These are phyloP conservation scores for Vitis riparia DNA, from an alignment of 164 flowering plant species.

Conservation along the genomic window DNA sequence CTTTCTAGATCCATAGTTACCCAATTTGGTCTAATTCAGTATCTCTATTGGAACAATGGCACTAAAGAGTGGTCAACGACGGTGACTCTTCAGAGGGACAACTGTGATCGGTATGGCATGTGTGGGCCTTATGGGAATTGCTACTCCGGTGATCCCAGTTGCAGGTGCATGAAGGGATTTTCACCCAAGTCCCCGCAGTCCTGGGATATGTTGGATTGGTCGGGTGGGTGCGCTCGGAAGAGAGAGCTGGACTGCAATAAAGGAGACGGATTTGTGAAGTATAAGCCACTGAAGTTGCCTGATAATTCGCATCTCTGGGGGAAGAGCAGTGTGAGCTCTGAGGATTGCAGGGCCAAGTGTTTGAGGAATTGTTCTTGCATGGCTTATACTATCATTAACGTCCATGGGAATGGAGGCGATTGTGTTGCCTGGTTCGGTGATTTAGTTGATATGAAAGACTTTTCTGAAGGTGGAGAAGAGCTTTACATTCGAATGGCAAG, in stretches of 20 bases:
- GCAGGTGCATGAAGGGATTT: conserved; percentile 23
- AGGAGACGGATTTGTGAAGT: conserved; percentile 20
- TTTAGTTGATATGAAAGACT: conserved; percentile 13
- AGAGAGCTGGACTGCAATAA: neutral
- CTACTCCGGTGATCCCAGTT: neutral
- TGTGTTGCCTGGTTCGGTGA: conserved; percentile 23
- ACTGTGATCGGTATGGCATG: conserved; percentile 15
- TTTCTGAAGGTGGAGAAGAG: conserved; percentile 2
- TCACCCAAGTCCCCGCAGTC: neutral
- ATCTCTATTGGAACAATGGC: conserved; percentile 10
- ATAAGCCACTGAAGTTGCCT: conserved; percentile 14
- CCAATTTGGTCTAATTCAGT: conserved; percentile 9
- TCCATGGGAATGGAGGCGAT: conserved; percentile 1
- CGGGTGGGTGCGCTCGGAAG: conserved; percentile 21
- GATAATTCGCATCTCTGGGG: conserved; percentile 5
- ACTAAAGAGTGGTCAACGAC: conserved; percentile 5
- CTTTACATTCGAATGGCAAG: conserved; percentile 21
- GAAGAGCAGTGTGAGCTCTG: neutral
- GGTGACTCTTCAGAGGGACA: conserved; percentile 3
- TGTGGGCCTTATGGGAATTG: conserved; percentile 28
- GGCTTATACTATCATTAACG: conserved; percentile 10
- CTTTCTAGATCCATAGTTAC: conserved; percentile 11
- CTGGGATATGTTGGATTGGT: conserved; percentile 5
- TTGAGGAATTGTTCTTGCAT: conserved; percentile 23
- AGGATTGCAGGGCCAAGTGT: conserved; percentile 16